Conservation (phyloP, 1,284 basidiomycete genomes). For the Papiliotrema flavescens region DNA sequence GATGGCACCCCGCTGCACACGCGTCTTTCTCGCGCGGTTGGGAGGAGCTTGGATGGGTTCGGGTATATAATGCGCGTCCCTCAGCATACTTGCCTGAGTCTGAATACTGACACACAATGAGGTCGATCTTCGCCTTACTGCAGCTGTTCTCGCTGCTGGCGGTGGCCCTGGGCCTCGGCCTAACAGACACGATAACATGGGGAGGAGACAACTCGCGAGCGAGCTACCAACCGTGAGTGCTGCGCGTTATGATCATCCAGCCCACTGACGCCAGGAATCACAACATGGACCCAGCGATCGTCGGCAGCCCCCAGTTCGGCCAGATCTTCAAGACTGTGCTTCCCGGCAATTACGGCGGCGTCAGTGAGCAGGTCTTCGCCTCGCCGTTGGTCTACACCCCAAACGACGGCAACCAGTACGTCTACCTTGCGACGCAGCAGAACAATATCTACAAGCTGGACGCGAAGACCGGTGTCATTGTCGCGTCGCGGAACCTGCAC, state of each 20-base stretch:
- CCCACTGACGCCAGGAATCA: slow-evolving; percentile 7
- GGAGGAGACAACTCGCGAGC: slow-evolving; percentile 9
- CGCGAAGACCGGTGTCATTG: slow-evolving; percentile 12
- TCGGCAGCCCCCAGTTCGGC: slow-evolving; percentile 10
- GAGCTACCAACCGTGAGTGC: slow-evolving; percentile 11
- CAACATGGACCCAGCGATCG: slow-evolving; percentile 15
- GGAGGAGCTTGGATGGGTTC: too few relatives aligned
- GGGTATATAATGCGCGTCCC: too few relatives aligned
- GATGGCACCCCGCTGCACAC: too few relatives aligned
- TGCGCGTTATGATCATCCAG: too few relatives aligned
- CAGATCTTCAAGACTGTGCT: slow-evolving; percentile 11
- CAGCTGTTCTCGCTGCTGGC: slow-evolving; percentile 7
- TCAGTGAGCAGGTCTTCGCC: slow-evolving; percentile 10
- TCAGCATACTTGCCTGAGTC: too few relatives aligned
- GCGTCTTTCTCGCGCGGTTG: too few relatives aligned
- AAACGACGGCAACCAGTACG: slow-evolving; percentile 9
- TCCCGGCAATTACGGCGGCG: slow-evolving; percentile 8
- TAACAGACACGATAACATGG: slow-evolving; percentile 12
- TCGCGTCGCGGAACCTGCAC: slow-evolving; percentile 9
- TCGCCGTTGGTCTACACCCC: slow-evolving; percentile 11
- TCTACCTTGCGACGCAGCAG: slow-evolving; percentile 16
- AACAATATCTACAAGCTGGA: slow-evolving; percentile 16
- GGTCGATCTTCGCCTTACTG: not conserved
- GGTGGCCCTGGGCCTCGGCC: not conserved
- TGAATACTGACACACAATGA: not conserved